Base-by-base conservation (phyloP, 2,329 filamentous ascomycete genomes). In the Pestalotiopsis sp. region DNA sequence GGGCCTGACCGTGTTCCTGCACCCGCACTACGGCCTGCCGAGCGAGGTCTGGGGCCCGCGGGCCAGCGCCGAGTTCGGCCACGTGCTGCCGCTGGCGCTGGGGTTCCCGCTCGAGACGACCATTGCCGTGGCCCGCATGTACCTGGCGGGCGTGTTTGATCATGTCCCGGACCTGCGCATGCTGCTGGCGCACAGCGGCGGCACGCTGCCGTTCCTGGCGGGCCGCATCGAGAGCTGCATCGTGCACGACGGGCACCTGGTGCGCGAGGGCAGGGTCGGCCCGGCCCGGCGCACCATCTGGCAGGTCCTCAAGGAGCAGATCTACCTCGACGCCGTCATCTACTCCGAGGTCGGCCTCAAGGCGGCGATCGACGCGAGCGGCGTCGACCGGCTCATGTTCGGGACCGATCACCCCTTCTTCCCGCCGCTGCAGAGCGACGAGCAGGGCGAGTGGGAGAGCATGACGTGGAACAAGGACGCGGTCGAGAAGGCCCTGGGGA, bases 71-170 rank as follows among this genome's bases (percentile, higher is more conserved):
- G 90, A 91, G 70, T 97, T 97, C 77, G 95, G 95, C 0, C 95
- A 97, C 78, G 94, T 97, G 0, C 85, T 98, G 2, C 93, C 94
- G 0, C 83, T 98, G 0, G 93, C 94, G 0, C 83, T 98, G 3
- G 95, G 95, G 0, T 97, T 97, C 77, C 94, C 95, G 0, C 88
- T 98, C 73, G 95, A 98, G 81, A 98, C 95, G 0, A 97, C 95
- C 1, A 95, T 98, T 73, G 93, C 94, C 0, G 91, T 97, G 2
- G 90, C 93, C 3, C 86, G 95, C 61, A 97, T 98, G 93, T 90
- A 94, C 66, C 83, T 98, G n/a, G 88, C 91, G 0, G 93, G 93
- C 0, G 92, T 97, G 0, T 97, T 96, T 79, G 94, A 97, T 78
- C 85, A 88, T 11, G 92, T 94, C 59, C 87, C 87, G 0, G 82